Evolutionary conservation across 768 basidiomycete species (phyloP), one percentile per base, ranked within the genome.

Genomic region (Tulasnella calospora): DNA sequence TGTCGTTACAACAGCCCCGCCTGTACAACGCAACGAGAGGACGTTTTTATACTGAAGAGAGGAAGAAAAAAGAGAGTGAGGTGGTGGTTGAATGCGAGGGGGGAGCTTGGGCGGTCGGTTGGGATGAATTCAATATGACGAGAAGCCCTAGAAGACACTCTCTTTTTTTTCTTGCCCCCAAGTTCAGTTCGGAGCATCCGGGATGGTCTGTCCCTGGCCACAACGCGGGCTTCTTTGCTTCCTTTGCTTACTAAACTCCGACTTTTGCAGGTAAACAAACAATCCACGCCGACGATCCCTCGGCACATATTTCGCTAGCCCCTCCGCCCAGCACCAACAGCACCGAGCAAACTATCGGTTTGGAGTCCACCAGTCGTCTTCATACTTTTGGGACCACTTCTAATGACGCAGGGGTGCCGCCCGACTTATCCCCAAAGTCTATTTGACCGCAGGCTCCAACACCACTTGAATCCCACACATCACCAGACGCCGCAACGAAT

Each of bases 361-460:
- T 44, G 10, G 51, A 5, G 21, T 51, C 51, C 5, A 35, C 13
- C 44, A 2, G 21, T 15, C 61, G 61, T 67, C 8, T 35, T 2
- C 10, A 67, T 0, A 35, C 61, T 35, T 67, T 35, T 30, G 2
- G 44, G 21, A 51, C n/a, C 12, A 9, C 51, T 35, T 7, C 7
- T 27, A 33, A 35, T 13, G 30, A 67, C 61, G 61, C 61, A 67
- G 19, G 10, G 13, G 27, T n/a, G 61, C 4, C 8, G 9, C 15
- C 61, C 61, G 61, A 33, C 61, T 67, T 67, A 67, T 35, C 61
- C 30, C 61, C 61, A 67, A 67, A 67, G 61, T 67, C 30, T 67
- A 67, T 67, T 67, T 67, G 61, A 35, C 61, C 7, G 10, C 51
- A n/a, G 6, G 61, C 61, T 67, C 61, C 61, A 51, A 35, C 12